Evolutionary conservation across 1,284 basidiomycete genomes (phyloP), one percentile per base, ranked within the genome.

Genomic region (Rhodofomes roseus): DNA sequence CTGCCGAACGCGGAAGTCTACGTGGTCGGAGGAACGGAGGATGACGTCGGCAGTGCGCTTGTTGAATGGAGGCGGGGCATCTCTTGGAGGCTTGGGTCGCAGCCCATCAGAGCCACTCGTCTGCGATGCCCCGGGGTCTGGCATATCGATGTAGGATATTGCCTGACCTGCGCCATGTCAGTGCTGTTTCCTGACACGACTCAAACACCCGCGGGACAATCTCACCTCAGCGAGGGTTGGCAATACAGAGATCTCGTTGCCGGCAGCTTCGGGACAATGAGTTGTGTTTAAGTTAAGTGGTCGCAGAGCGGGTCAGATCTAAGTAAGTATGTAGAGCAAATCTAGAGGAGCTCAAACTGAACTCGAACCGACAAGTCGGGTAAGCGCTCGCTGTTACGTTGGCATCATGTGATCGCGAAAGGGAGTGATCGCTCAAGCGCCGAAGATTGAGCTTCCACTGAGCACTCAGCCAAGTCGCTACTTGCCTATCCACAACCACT

Each of bases 1-100:
- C 2, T 56, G 55, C 41, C 56, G 58, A 6, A 66, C 60, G 31
- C 55, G 62, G 53, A 66, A 65, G 55, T 63, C 60, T 37, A 66
- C 52, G 37, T 43, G 14, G 43, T 66, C 63, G 40, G 43, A 27
- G n/a, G 63, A 62, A 36, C 57, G 63, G 3, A 66, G 23, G 14
- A 64, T 60, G 39, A 62, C 40, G 54, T 66, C 62, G 22, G 65
- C 59, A 8, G 34, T 53, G 9, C 50, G 36, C 36, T 58, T 41
- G 18, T 60, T 52, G 54, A 62, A 62, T 1, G 63, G 58, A 43
- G 46, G 50, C 2, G 40, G 25, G 0, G 48, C 43, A 40, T 43
- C 40, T 20, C 53, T 25, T 46, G 18, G 9, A 25, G 9, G 11
- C 2, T 48, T 48, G 14, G 4, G 16, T 27, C 46, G 46, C 8